Evolutionary conservation across 768 basidiomycete species (phyloP).

Genomic region (Cystobasidium ongulense): DNA sequence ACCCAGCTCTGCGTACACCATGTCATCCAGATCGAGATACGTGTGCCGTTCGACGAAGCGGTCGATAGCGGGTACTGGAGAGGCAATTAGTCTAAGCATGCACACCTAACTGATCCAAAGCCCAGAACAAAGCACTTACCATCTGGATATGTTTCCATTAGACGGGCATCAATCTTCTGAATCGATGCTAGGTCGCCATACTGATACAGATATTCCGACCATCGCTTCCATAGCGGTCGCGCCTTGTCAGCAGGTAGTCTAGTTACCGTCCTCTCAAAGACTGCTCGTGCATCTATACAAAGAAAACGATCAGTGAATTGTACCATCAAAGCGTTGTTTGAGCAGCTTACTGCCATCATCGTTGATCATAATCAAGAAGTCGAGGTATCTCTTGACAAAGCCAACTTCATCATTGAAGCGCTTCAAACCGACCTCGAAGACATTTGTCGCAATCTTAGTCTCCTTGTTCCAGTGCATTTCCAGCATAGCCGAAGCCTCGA

Average conservation of each 20-base stretch:
- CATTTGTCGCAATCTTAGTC: slow-evolving; percentile 67
- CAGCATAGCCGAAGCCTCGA: slow-evolving; percentile 83
- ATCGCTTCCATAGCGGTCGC: slow-evolving; percentile 84
- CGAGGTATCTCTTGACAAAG: slow-evolving; percentile 78
- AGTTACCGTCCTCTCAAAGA: slow-evolving; percentile 80
- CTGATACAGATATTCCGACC: slow-evolving; percentile 90
- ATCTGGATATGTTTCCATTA: slow-evolving; percentile 75
- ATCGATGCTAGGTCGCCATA: slow-evolving; percentile 85
- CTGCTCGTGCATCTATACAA: slow-evolving; percentile 74
- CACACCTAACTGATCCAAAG: not conserved
- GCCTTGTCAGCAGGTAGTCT: slow-evolving; percentile 67
- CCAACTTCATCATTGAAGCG: slow-evolving; percentile 62
- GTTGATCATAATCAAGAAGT: slow-evolving; percentile 86
- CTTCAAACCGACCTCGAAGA: slow-evolving; percentile 89
- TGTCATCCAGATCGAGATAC: slow-evolving; percentile 48
- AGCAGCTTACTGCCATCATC: slow-evolving; percentile 76
- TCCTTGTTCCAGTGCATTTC: slow-evolving; percentile 86
- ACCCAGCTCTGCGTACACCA: slow-evolving; percentile 12
- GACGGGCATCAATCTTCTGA: slow-evolving; percentile 78
- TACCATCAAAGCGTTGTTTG: not conserved
- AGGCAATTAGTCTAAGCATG: not conserved
- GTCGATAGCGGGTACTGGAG: slow-evolving; percentile 75
- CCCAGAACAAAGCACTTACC: slow-evolving; percentile 51
- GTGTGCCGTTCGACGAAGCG: slow-evolving; percentile 49
- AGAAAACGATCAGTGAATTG: not conserved